Evolutionary conservation across 2,329 filamentous ascomycete species (phyloP).

Genomic region (Geosmithia flava): DNA sequence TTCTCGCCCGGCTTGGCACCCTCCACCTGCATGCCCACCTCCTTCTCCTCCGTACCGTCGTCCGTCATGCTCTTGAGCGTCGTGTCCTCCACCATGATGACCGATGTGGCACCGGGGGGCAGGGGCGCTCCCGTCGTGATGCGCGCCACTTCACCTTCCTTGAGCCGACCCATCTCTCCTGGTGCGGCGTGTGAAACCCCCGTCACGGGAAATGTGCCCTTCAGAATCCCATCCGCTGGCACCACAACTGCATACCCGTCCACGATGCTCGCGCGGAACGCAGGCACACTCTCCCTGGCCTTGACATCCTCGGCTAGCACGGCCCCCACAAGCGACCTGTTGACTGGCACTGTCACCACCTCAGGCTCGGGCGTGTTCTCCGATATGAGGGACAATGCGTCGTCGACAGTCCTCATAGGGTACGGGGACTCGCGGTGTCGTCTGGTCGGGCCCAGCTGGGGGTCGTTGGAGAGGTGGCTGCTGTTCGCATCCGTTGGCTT

Average conservation of each 20-base stretch:
- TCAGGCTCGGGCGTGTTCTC: constrained; percentile 56
- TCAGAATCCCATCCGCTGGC: constrained; percentile 48
- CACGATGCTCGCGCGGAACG: constrained; percentile 90
- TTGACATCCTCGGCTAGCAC: constrained; percentile 75
- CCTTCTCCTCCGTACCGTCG: constrained; percentile 73
- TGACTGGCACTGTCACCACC: constrained; percentile 45
- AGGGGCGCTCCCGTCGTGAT: constrained; percentile 93
- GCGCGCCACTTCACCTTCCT: constrained; percentile 66
- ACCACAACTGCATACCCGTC: constrained; percentile 87
- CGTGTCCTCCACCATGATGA: constrained; percentile 91
- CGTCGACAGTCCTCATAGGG: constrained; percentile 77
- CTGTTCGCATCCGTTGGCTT: constrained; percentile 33
- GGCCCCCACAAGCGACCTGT: constrained; percentile 55
- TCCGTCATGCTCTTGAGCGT: constrained; percentile 61
- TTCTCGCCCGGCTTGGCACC: constrained; percentile 72
- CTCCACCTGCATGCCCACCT: constrained; percentile 74
- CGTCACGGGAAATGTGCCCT: constrained; percentile 75
- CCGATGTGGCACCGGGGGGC: constrained; percentile 76
- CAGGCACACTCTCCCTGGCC: constrained; percentile 74
- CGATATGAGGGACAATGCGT: constrained; percentile 64
- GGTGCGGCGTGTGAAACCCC: constrained; percentile 78
- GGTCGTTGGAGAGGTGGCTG: constrained; percentile 46
- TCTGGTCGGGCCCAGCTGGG: constrained; percentile 46
- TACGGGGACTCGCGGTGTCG: constrained; percentile 81
- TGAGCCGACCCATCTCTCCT: constrained; percentile 49